A percentile compares a stretch with the other conserved stretches of the same genome.
These are phyloP conservation scores for Botryobasidium botryosum DNA, from an alignment of 768 basidiomycete genomes.

Conservation along the genomic window DNA sequence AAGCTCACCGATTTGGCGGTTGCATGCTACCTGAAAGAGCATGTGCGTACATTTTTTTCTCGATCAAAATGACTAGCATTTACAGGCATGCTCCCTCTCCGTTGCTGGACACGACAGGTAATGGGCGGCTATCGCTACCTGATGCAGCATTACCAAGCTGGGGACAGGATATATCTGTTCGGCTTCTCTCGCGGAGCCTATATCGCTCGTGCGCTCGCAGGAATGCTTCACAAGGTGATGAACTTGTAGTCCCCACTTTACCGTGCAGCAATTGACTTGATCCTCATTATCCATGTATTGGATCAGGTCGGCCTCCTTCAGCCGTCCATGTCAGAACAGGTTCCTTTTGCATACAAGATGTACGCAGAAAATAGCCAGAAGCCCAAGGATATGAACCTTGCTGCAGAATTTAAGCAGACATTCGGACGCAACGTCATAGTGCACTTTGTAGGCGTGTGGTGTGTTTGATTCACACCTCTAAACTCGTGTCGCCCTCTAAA, in stretches of 20 bases:
- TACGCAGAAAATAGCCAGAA: conserved; percentile 33
- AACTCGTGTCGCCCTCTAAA: background rate
- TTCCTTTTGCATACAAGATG: conserved; percentile 59
- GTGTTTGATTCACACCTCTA: conserved; percentile 10
- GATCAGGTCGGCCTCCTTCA: conserved; percentile 49
- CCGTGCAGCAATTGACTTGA: conserved; percentile 1
- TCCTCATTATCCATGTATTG: no score
- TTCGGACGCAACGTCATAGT: conserved; percentile 48
- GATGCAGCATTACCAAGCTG: conserved; percentile 9
- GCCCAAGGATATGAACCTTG: conserved; percentile 23
- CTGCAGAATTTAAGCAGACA: conserved; percentile 39
- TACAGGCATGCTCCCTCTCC: background rate
- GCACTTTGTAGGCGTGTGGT: conserved; percentile 72
- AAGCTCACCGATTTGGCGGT: conserved; percentile 48
- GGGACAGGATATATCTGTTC: conserved; percentile 21
- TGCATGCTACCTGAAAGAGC: conserved; percentile 58
- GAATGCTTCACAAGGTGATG: conserved; percentile 36
- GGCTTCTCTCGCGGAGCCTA: conserved; percentile 20
- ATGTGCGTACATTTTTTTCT: conserved; percentile 20
- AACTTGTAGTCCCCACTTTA: background rate
- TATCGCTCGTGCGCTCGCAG: conserved; percentile 15
- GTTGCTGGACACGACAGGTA: background rate
- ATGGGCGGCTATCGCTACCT: conserved; percentile 8
- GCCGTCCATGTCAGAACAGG: conserved; percentile 47
- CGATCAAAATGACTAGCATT: background rate